These are phyloP conservation scores for Claviceps arundinis DNA, from an alignment of 2,329 filamentous ascomycete genomes.

Conservation along the genomic window DNA sequence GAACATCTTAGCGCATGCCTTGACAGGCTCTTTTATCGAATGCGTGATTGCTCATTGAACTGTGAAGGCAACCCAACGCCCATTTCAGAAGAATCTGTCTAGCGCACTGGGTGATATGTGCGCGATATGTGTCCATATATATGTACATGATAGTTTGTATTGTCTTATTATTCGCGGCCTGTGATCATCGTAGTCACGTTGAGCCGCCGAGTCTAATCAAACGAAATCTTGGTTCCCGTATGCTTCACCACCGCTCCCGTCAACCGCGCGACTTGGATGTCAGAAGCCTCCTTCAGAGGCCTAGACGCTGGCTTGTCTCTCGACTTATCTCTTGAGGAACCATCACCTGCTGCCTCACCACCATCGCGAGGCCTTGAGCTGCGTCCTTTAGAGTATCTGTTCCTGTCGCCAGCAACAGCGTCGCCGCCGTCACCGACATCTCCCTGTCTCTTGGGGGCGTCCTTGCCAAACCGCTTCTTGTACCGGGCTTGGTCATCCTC, in stretches of 20 bases:
- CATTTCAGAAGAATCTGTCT: too few relatives aligned
- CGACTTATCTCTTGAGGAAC: constrained; percentile 10
- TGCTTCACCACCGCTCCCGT: constrained; percentile 68
- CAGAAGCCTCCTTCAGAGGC: constrained; percentile 29
- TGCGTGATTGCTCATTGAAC: too few relatives aligned
- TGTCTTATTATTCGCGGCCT: background rate
- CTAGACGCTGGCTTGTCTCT: constrained; percentile 14
- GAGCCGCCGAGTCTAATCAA: constrained; percentile 41
- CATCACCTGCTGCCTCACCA: constrained; percentile 6
- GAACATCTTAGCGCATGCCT: too few relatives aligned
- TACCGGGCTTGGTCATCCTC: constrained; percentile 84
- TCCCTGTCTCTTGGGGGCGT: constrained; percentile 30
- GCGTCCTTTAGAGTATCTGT: constrained; percentile 18
- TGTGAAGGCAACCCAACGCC: too few relatives aligned
- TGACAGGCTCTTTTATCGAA: too few relatives aligned
- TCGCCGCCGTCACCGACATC: constrained; percentile 4
- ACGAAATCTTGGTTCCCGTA: constrained; percentile 69
- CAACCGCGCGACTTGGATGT: constrained; percentile 45
- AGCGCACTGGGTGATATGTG: background rate
- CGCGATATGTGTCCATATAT: background rate
- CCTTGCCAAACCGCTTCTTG: constrained; percentile 85
- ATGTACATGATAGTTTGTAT: background rate
- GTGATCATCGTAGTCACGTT: background rate
- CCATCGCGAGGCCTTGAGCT: constrained; percentile 22
- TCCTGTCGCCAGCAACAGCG: constrained; percentile 9